Base-by-base conservation (phyloP, 495 filamentous ascomycete genomes). In the Trichoderma reesei region DNA sequence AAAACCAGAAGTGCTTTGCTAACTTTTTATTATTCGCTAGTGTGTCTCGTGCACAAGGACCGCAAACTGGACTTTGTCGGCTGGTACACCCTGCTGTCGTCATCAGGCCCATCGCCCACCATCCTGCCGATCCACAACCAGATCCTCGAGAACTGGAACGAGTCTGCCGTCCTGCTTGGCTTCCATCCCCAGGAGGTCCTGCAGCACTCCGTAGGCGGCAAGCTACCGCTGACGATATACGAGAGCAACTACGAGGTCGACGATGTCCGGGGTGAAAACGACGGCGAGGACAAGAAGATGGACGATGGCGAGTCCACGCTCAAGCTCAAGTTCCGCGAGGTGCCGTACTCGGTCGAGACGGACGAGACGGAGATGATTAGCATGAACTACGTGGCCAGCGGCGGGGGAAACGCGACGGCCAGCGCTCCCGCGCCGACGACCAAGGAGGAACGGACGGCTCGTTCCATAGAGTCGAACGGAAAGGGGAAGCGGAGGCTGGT, bases 361-460 rank as follows among this genome's bases (percentile, higher is more conserved):
- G 90, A 89, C 16, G 91, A 98, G 73, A 89, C 94, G 8, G 95
- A 99, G 77, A 97, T 98, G 92, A 97, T 99, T 68, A 86, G 86
- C 44, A 87, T 98, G 68, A 90, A 98, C 68, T 93, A 90, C 65
- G 88, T 98, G 37, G 92, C 92, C 1, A 83, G 87, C 59, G 88
- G 87, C 33, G 90, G 87, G 34, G 88, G 86, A 1, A 92, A 90
- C 68, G 94, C 93, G 16, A 83, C 86, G 14, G 84, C 84, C 10
- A 92, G 90, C 68, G 94, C 93, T 14, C 83, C 86, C 16, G 83
- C 85, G 10, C 77, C 84, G 2, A 78, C 84, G 44, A 65, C 68
- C 2, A 68, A 67, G 64, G 70, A 72, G 59, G 68, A 74, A 54
- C 78, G 80, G 67, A 62, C 75, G 20, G 44, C 63, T 18, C 64